A percentile compares a stretch with the other conserved stretches of the same genome.
These are phyloP conservation scores for Xylaria sp. DNA, from an alignment of 2,329 filamentous ascomycete species.

Conservation along the genomic window DNA sequence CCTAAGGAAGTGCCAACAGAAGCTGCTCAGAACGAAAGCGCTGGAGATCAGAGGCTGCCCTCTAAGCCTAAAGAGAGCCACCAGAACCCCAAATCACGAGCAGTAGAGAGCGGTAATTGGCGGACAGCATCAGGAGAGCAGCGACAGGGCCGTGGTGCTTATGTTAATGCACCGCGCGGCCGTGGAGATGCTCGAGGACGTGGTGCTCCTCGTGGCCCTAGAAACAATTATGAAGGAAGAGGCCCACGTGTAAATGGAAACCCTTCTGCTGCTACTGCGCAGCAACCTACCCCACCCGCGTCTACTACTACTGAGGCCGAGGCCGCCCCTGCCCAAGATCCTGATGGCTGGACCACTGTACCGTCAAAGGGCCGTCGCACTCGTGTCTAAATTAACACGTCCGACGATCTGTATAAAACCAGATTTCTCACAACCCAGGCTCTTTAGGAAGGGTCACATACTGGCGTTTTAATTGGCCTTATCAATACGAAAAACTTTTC, in stretches of 20 bases:
- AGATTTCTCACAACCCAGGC: conserved; percentile 42
- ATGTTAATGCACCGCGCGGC: conserved; percentile 48
- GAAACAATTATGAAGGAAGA: conserved; percentile 59
- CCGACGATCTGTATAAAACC: conserved; percentile 42
- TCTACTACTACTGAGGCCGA: conserved; percentile 46
- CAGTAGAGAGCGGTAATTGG: conserved; percentile 70
- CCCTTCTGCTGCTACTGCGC: conserved; percentile 47
- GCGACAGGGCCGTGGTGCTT: conserved; percentile 50
- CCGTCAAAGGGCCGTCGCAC: conserved; percentile 53
- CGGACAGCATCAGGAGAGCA: conserved; percentile 62
- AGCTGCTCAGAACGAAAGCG: conserved; percentile 46
- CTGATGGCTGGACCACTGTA: conserved; percentile 74
- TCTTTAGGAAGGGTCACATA: conserved; percentile 35
- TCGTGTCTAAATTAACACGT: conserved; percentile 25
- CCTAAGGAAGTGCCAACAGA: conserved; percentile 28
- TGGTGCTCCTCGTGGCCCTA: conserved; percentile 56
- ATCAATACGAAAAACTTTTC: conserved; percentile 40
- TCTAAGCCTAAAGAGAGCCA: conserved; percentile 55
- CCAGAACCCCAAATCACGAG: conserved; percentile 63
- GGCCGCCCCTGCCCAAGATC: conserved; percentile 57
- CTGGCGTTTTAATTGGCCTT: conserved; percentile 43
- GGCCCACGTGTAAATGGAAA: conserved; percentile 61
- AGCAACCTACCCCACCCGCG: conserved; percentile 43
- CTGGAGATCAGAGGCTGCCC: conserved; percentile 62
- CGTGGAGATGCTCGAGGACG: conserved; percentile 52